These are phyloP conservation scores for Aspergillus indologenus DNA, from an alignment of 495 filamentous ascomycete genomes.

Conservation along the genomic window DNA sequence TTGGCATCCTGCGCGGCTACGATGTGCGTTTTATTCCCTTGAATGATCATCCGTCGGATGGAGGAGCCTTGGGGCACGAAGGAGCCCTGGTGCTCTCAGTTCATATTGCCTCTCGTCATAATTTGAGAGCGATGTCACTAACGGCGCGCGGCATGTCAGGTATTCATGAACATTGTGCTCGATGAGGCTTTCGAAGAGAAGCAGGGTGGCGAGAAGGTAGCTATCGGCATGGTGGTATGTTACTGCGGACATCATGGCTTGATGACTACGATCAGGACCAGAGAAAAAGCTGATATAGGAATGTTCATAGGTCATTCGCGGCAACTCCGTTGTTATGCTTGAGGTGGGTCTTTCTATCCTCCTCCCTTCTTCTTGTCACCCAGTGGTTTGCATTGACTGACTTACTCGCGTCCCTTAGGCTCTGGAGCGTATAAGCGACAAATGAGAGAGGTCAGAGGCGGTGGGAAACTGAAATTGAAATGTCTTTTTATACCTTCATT, in stretches of 20 bases:
- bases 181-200: conserved; percentile 98
- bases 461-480: conserved; percentile 16
- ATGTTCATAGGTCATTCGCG: conserved; percentile 64
- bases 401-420: conserved; percentile 34
- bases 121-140: too few species aligned
- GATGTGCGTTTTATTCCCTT: conserved; percentile 63
- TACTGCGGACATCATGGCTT: neutral
- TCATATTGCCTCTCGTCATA: too few species aligned
- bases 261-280: too few species aligned
- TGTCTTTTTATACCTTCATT: conserved; percentile 24
- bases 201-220: conserved; percentile 82
- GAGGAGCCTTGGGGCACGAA: too few species aligned
- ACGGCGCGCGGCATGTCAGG: too few species aligned
- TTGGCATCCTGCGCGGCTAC: conserved; percentile 90
- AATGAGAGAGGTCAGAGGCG: conserved; percentile 26
- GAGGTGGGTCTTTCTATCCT: conserved; percentile 55
- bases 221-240: conserved; percentile 89
- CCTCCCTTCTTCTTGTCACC: neutral
- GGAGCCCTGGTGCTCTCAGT: too few species aligned
- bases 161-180: conserved; percentile 96
- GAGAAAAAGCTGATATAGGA: conserved; percentile 5
- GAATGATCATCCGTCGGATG: too few species aligned
- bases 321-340: conserved; percentile 95
- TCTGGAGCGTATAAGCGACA: conserved; percentile 57
- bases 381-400: neutral